These are phyloP conservation scores for Solanum bukasovii DNA, from an alignment of 257 asterid genomes.

Conservation along the genomic window DNA sequence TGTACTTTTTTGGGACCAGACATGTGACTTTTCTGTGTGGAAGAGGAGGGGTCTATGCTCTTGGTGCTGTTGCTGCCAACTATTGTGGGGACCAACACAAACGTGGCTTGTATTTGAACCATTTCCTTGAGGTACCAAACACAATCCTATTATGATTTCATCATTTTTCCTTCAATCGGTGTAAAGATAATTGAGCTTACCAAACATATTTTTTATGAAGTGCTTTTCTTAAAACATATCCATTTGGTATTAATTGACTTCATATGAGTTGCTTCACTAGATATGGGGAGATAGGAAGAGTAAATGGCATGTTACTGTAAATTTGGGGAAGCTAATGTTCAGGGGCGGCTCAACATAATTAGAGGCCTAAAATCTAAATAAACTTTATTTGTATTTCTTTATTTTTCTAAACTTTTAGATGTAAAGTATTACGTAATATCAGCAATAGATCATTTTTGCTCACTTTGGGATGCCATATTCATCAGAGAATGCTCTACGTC, in stretches of 20 bases:
- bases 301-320: background rate
- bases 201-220: background rate
- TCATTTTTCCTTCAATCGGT: background rate
- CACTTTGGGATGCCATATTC: background rate
- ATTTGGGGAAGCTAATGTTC: background rate
- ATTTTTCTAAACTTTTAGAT: background rate
- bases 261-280: background rate
- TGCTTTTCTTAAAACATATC: background rate
- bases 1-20: slow-evolving; percentile 17
- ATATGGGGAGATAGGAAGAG: background rate
- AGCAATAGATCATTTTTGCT: background rate
- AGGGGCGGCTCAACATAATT: background rate
- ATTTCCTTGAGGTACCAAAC: slow-evolving; percentile 42
- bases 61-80: slow-evolving; percentile 52
- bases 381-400: background rate
- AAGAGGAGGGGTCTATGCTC: slow-evolving; percentile 56
- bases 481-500: background rate
- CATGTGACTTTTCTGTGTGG: slow-evolving; percentile 63
- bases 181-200: background rate
- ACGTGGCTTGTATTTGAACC: slow-evolving; percentile 32
- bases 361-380: background rate
- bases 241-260: background rate
- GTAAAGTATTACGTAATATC: too few species aligned
- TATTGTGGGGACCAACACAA: slow-evolving; percentile 35
- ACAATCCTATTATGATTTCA: background rate